phyloP scores from a whole-genome alignment of 768 basidiomycete species.

The Lanmaoa rubissima region DNA sequence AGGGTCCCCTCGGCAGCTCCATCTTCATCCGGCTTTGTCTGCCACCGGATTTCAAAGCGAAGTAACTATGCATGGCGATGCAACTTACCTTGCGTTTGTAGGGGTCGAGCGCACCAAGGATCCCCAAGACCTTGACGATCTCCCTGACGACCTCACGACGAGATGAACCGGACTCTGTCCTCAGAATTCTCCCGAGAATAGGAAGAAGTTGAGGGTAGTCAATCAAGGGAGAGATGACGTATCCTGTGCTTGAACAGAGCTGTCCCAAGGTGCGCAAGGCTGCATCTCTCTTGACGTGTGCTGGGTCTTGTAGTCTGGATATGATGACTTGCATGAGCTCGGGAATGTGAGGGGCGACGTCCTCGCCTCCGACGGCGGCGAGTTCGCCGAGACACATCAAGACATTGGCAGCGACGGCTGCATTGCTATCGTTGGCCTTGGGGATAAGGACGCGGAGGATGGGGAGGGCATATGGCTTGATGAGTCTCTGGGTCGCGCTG shows the following conservation, averaged over 20 bases:
- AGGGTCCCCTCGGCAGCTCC: slow-evolving; percentile 55
- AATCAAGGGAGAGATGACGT: slow-evolving; percentile 86
- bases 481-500: slow-evolving; percentile 87
- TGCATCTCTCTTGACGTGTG: slow-evolving; percentile 86
- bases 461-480: slow-evolving; percentile 93
- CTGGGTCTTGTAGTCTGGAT: slow-evolving; percentile 84
- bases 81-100: slow-evolving; percentile 82
- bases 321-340: slow-evolving; percentile 91
- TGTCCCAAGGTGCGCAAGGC: slow-evolving; percentile 94
- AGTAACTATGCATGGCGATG: background rate
- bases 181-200: slow-evolving; percentile 78
- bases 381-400: slow-evolving; percentile 94
- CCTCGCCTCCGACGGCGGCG: slow-evolving; percentile 90
- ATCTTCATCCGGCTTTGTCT: slow-evolving; percentile 67
- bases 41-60: slow-evolving; percentile 8
- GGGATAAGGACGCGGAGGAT: slow-evolving; percentile 90
- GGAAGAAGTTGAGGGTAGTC: slow-evolving; percentile 91
- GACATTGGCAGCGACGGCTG: slow-evolving; percentile 88
- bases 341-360: slow-evolving; percentile 76
- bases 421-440: slow-evolving; percentile 83
- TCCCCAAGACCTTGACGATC: slow-evolving; percentile 92
- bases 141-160: slow-evolving; percentile 91
- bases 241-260: slow-evolving; percentile 92
- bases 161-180: slow-evolving; percentile 73
- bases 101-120: slow-evolving; percentile 94